A percentile compares a stretch with the other conserved stretches of the same genome.
These are phyloP conservation scores for Gliomastix tumulicola DNA, from an alignment of 2,329 filamentous ascomycete species.

Conservation along the genomic window DNA sequence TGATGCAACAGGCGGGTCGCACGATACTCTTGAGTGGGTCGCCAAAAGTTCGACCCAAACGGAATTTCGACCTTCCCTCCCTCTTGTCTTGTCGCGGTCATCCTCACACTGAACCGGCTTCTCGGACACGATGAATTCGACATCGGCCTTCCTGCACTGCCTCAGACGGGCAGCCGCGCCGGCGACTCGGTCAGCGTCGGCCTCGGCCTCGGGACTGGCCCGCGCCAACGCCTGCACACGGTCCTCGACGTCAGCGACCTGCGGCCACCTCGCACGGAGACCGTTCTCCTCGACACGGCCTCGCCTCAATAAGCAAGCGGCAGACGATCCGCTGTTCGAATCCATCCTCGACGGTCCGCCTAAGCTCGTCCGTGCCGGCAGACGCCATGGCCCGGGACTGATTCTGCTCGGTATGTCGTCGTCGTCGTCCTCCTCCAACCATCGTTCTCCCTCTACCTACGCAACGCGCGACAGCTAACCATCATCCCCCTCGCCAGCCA, in stretches of 20 bases:
- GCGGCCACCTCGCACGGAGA: too few relatives aligned
- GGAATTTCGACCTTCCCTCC: too few relatives aligned
- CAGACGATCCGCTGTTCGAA: constrained; percentile 71
- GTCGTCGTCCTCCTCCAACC: constrained; percentile 2
- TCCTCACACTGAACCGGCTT: too few relatives aligned
- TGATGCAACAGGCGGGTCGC: background rate
- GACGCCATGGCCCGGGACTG: constrained; percentile 70
- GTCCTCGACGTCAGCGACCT: too few relatives aligned
- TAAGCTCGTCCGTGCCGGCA: constrained; percentile 66
- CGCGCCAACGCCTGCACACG: background rate
- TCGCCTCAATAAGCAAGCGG: constrained; percentile 34
- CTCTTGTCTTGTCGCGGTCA: too few relatives aligned
- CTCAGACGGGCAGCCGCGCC: background rate
- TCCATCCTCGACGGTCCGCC: constrained; percentile 86
- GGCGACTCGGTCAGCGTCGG: too few relatives aligned
- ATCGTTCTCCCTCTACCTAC: background rate
- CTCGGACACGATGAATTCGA: constrained; percentile 1
- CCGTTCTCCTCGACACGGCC: constrained; percentile 3
- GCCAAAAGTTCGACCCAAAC: too few relatives aligned
- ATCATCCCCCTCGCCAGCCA: constrained; percentile 31
- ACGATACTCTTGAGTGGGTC: too few relatives aligned
- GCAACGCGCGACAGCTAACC: constrained; percentile 1
- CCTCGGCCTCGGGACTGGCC: too few relatives aligned
- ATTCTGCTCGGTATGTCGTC: constrained; percentile 59
- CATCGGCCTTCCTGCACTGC: background rate